These are phyloP conservation scores for Zychaea mexicana DNA, from an alignment of 371 early-diverging fungal genomes.

Conservation along the genomic window DNA sequence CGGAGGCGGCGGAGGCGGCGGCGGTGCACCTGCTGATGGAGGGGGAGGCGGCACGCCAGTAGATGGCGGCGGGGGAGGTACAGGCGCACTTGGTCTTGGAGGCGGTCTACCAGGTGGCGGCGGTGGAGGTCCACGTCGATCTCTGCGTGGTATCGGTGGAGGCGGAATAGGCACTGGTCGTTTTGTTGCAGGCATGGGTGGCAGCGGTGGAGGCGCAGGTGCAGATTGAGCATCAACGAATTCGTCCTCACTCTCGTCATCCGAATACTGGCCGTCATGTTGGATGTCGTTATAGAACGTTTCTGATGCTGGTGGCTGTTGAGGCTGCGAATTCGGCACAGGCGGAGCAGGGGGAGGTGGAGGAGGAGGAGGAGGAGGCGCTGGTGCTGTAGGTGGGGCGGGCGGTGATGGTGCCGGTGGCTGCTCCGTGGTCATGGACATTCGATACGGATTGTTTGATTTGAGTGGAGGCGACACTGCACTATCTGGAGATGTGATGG, in stretches of 20 bases:
- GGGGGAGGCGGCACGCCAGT: constrained; percentile 9
- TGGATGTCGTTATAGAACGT: neutral
- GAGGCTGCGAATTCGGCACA: neutral
- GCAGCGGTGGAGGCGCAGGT: constrained; percentile 6
- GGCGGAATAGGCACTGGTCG: constrained; percentile 28
- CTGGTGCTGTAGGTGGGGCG: neutral
- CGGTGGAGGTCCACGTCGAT: constrained; percentile 34
- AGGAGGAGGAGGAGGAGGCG: neutral
- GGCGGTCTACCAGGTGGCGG: constrained; percentile 25
- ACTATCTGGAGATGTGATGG: neutral
- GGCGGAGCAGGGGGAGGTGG: neutral
- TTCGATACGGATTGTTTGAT: constrained; percentile 19
- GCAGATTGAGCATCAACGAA: neutral
- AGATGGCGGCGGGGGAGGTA: constrained; percentile 34
- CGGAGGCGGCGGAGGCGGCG: constrained; percentile 22
- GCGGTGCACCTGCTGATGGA: neutral
- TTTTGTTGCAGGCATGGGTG: constrained; percentile 22
- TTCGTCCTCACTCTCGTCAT: neutral
- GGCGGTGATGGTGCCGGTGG: neutral
- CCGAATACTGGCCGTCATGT: neutral
- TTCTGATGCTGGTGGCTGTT: neutral
- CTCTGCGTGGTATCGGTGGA: constrained; percentile 35
- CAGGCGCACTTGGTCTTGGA: constrained; percentile 20
- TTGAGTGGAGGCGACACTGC: neutral
- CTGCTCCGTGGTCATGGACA: neutral